Evolutionary conservation across 371 early-diverging fungal species (phyloP).

Genomic region (Saksenaea vasiformis): DNA sequence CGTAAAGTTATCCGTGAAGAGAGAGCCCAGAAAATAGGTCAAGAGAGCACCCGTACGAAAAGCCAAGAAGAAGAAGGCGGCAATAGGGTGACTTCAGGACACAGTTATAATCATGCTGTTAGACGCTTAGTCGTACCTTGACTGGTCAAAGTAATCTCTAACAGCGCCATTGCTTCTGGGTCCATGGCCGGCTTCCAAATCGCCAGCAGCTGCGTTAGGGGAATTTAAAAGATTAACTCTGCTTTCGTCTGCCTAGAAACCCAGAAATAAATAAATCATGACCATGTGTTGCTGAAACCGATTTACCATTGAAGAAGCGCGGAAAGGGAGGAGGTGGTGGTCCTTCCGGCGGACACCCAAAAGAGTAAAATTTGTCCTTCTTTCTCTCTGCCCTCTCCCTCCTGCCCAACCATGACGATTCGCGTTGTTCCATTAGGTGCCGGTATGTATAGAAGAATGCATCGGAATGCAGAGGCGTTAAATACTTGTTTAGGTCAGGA

Average conservation of each 20-base stretch:
- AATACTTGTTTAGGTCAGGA: conserved; percentile 66
- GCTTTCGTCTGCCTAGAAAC: conserved; percentile 25
- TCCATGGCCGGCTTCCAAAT: conserved; percentile 22
- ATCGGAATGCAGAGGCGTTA: conserved; percentile 24
- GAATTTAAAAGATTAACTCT: conserved; percentile 22
- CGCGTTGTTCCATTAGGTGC: conserved; percentile 61
- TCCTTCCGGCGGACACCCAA: not conserved
- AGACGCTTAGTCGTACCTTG: conserved; percentile 28
- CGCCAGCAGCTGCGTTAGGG: conserved; percentile 18
- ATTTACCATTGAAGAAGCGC: not conserved
- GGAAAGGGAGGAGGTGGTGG: not conserved
- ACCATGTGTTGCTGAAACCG: not conserved
- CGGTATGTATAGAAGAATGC: conserved; percentile 15
- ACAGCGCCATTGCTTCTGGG: conserved; percentile 14
- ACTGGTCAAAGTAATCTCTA: conserved; percentile 48
- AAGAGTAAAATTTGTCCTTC: not conserved
- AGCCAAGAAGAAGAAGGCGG: conserved; percentile 86
- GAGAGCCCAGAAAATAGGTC: conserved; percentile 80
- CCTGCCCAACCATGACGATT: conserved; percentile 34
- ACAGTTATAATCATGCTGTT: not conserved
- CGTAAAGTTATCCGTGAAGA: conserved; percentile 83
- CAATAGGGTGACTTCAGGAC: conserved; percentile 84
- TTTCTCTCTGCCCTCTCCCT: not conserved
- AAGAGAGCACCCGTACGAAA: conserved; percentile 83
- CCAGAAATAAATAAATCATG: not conserved